A percentile compares a stretch with the other conserved stretches of the same genome.
These are phyloP conservation scores for Calocybe gambosa DNA, from an alignment of 1,284 basidiomycete species.

Conservation along the genomic window DNA sequence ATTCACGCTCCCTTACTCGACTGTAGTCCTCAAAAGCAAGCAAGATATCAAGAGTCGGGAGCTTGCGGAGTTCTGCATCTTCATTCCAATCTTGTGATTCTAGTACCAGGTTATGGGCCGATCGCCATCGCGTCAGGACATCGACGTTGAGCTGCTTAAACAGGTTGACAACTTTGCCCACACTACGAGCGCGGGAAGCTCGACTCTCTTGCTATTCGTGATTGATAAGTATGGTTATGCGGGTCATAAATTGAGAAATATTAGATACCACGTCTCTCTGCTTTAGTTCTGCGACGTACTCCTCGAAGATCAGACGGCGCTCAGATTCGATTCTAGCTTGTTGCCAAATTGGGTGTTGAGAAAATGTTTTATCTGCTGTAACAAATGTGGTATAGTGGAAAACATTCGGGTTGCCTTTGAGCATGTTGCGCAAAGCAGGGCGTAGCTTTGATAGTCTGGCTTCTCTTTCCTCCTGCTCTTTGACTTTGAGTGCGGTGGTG, in stretches of 20 bases:
- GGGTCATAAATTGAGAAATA: constrained; percentile 1
- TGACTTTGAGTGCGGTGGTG: constrained; percentile 66
- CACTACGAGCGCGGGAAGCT: constrained; percentile 67
- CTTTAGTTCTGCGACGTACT: constrained; percentile 80
- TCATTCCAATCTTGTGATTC: constrained; percentile 74
- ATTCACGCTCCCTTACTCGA: constrained; percentile 80
- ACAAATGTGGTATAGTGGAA: constrained; percentile 85
- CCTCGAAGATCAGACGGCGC: constrained; percentile 80
- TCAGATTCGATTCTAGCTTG: constrained; percentile 80
- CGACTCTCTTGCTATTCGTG: constrained; percentile 63
- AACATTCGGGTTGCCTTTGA: constrained; percentile 78
- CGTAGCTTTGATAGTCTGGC: constrained; percentile 76
- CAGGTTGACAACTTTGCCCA: constrained; percentile 71
- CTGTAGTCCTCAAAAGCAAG: constrained; percentile 90
- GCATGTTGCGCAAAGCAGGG: constrained; percentile 78
- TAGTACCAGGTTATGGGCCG: constrained; percentile 69
- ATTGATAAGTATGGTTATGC: constrained; percentile 1
- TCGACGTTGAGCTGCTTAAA: constrained; percentile 83
- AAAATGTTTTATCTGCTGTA: constrained; percentile 79
- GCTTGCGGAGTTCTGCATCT: constrained; percentile 69
- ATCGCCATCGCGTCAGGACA: constrained; percentile 84
- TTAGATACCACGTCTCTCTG: constrained; percentile 75
- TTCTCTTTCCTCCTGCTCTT: constrained; percentile 74
- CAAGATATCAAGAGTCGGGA: constrained; percentile 86
- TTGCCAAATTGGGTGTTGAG: constrained; percentile 83